Evolutionary conservation across 2,329 filamentous ascomycete genomes (phyloP).

Genomic region (Xylariomycetidae sp.): DNA sequence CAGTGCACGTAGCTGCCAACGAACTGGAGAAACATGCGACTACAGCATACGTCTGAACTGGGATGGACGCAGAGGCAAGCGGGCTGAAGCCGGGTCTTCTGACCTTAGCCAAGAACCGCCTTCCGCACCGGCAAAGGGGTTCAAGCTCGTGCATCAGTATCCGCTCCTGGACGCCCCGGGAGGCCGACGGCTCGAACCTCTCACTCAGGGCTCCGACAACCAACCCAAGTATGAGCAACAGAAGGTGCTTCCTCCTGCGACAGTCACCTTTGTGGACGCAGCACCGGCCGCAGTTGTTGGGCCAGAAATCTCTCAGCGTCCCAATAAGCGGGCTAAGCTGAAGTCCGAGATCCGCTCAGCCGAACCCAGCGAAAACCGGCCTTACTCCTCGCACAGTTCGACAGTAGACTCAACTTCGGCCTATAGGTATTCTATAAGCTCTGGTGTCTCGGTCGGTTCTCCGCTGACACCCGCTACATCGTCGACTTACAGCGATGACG

Average conservation of each 20-base stretch:
- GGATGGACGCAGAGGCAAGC: slow-evolving; percentile 64
- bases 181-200: slow-evolving; percentile 24
- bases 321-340: slow-evolving; percentile 23
- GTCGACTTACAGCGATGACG: slow-evolving; percentile 32
- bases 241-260: slow-evolving; percentile 9
- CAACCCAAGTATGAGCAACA: slow-evolving; percentile 13
- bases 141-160: slow-evolving; percentile 31
- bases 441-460: slow-evolving; percentile 23
- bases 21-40: slow-evolving; percentile 68
- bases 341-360: slow-evolving; percentile 14
- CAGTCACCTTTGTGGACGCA: slow-evolving; percentile 14
- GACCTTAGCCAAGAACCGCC: slow-evolving; percentile 21
- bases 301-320: slow-evolving; percentile 14
- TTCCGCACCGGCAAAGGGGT: slow-evolving; percentile 25
- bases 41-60: slow-evolving; percentile 78
- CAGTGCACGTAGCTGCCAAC: slow-evolving; percentile 57
- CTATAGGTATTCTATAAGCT: slow-evolving; percentile 19
- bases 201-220: slow-evolving; percentile 16
- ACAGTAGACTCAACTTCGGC: slow-evolving; percentile 22
- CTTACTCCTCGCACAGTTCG: slow-evolving; percentile 25
- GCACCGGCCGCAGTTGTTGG: slow-evolving; percentile 14
- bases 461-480: slow-evolving; percentile 36
- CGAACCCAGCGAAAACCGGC: slow-evolving; percentile 18
- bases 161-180: slow-evolving; percentile 20
- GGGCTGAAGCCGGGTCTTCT: slow-evolving; percentile 33